These are phyloP conservation scores for Alternaria viburni DNA, from an alignment of 2,329 filamentous ascomycete genomes.

Conservation along the genomic window DNA sequence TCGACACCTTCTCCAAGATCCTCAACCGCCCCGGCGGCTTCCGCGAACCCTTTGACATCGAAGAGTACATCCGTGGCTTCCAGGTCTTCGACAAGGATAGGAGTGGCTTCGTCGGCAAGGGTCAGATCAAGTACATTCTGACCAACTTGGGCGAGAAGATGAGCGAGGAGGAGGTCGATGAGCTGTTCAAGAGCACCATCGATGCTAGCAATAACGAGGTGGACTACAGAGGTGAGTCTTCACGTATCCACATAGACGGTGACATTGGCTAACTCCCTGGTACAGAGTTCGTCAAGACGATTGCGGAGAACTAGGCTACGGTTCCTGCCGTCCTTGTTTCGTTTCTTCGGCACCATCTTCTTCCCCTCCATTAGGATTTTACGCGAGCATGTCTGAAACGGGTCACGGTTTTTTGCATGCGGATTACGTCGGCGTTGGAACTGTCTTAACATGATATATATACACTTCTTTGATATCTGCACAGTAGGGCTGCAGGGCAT, in stretches of 20 bases:
- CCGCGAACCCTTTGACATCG: constrained; percentile 95
- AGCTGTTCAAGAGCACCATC: constrained; percentile 91
- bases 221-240: constrained; percentile 84
- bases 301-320: constrained; percentile 45
- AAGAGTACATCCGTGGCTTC: constrained; percentile 98
- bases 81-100: constrained; percentile 99
- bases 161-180: constrained; percentile 97
- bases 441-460: constrained; percentile 7
- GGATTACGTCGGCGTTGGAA: constrained; percentile 35
- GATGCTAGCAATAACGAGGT: constrained; percentile 96
- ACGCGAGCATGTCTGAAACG: constrained; percentile 30
- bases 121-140: constrained; percentile 96
- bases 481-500: constrained; percentile 4
- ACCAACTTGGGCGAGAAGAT: constrained; percentile 99
- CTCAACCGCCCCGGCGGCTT: constrained; percentile 98
- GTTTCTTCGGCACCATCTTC: neutral
- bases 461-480: constrained; percentile 5
- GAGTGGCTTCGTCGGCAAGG: constrained; percentile 96
- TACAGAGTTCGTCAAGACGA: constrained; percentile 49
- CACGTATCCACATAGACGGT: neutral
- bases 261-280: neutral
- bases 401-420: constrained; percentile 33
- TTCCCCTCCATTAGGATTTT: neutral
- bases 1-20: constrained; percentile 94
- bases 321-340: neutral